Percentiles rank a stretch among this genome's conserved stretches.
Evolutionary conservation across 2,329 filamentous ascomycete genomes (phyloP).

Genomic region (Exophiala bonariae): DNA sequence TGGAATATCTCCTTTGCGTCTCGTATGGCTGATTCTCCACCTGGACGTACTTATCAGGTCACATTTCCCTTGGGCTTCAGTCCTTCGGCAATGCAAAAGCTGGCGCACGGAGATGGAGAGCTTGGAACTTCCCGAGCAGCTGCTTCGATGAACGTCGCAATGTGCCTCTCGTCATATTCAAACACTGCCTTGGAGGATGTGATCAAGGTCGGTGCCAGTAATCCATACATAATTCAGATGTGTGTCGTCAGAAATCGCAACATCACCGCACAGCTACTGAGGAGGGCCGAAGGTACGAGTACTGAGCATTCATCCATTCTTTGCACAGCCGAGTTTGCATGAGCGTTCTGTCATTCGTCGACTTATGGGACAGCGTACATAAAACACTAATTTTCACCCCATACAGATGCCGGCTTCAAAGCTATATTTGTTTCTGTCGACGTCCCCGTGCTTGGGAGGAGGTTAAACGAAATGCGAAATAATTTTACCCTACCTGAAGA

Average conservation of each 20-base stretch:
- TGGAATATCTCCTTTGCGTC: neutral
- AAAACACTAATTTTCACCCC: no score
- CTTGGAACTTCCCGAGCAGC: conserved; percentile 50
- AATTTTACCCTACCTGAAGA: conserved; percentile 40
- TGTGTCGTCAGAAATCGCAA: conserved; percentile 52
- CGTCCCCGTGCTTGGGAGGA: conserved; percentile 53
- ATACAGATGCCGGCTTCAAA: conserved; percentile 51
- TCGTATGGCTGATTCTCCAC: neutral
- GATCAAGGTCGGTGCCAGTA: conserved; percentile 33
- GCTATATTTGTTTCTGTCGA: conserved; percentile 59
- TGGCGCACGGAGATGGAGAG: conserved; percentile 45
- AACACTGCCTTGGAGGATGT: conserved; percentile 50
- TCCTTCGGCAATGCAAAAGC: conserved; percentile 37
- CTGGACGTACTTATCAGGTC: conserved; percentile 16
- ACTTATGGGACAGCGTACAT: no score
- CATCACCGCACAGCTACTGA: conserved; percentile 42
- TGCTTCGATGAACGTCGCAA: conserved; percentile 42
- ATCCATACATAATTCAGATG: conserved; percentile 57
- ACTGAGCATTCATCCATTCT: no score
- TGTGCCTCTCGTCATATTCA: conserved; percentile 51
- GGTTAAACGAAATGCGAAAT: conserved; percentile 56
- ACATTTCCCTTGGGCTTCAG: conserved; percentile 43
- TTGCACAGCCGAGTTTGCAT: no score
- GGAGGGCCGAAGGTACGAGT: conserved; percentile 45
- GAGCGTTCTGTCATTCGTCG: no score